Evolutionary conservation across 306 rosid species (phyloP).

Genomic region (Quercus suber): DNA sequence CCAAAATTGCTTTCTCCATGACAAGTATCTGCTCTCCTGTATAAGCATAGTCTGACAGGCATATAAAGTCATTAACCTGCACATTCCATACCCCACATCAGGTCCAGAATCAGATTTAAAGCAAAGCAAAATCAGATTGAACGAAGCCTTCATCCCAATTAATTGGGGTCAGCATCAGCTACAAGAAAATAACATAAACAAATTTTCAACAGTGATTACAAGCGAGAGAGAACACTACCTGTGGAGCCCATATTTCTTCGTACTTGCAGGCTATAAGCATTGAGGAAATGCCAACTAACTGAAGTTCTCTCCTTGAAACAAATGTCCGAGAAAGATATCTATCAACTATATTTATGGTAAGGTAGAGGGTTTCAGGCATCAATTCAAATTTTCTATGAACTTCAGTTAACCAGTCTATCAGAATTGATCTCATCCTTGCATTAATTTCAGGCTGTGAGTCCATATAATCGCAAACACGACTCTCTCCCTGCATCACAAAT

Average conservation of each 20-base stretch:
- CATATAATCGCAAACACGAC: conserved; percentile 37
- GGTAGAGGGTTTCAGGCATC: conserved; percentile 59
- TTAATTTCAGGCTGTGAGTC: conserved; percentile 40
- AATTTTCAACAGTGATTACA: too few relatives aligned
- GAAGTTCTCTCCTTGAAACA: conserved; percentile 43
- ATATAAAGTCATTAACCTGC: conserved; percentile 1
- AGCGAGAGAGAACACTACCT: conserved; percentile 26
- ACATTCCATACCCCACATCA: not conserved
- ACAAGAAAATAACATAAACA: too few relatives aligned
- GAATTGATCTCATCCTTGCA: conserved; percentile 53
- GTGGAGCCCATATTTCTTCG: conserved; percentile 49
- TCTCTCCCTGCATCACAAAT: conserved; percentile 27
- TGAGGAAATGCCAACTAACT: conserved; percentile 52
- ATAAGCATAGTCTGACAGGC: conserved; percentile 52
- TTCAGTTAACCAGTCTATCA: conserved; percentile 56
- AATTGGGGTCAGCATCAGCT: too few relatives aligned
- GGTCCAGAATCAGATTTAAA: too few relatives aligned
- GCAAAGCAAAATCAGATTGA: not conserved
- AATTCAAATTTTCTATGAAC: conserved; percentile 47
- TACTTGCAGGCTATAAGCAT: conserved; percentile 64
- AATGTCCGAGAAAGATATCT: conserved; percentile 46
- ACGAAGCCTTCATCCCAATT: too few relatives aligned
- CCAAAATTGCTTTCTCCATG: conserved; percentile 52
- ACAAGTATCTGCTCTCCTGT: conserved; percentile 26
- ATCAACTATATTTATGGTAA: conserved; percentile 47